phyloP scores from a whole-genome alignment of 2,329 filamentous ascomycete species.

The Fusarium secorum region DNA sequence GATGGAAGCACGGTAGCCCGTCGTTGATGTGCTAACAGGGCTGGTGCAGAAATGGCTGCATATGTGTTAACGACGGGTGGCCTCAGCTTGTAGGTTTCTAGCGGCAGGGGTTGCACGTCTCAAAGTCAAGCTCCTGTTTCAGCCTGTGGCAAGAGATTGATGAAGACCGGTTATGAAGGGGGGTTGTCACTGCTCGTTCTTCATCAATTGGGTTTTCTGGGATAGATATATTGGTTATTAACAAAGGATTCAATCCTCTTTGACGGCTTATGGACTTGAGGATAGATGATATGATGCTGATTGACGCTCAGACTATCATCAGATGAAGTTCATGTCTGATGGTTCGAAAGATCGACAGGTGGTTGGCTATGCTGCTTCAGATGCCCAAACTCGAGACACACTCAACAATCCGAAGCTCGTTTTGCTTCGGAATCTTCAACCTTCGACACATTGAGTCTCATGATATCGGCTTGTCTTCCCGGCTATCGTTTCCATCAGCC shows the following conservation, averaged over 20 bases:
- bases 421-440: conserved; percentile 4
- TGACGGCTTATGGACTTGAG: conserved; percentile 10
- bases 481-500: neutral
- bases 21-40: conserved; percentile 21
- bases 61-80: conserved; percentile 16
- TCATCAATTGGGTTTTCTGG: conserved; percentile 2
- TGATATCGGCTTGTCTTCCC: neutral
- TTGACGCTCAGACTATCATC: neutral
- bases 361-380: conserved; percentile 9
- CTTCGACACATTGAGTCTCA: neutral
- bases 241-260: conserved; percentile 4
- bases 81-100: neutral
- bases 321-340: neutral
- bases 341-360: conserved; percentile 11
- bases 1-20: neutral
- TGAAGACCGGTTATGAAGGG: conserved; percentile 30
- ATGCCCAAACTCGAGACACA: neutral
- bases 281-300: neutral
- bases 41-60: conserved; percentile 9
- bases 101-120: conserved; percentile 24
- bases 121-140: conserved; percentile 29
- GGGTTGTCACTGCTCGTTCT: neutral
- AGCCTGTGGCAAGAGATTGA: conserved; percentile 29
- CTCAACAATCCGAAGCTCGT: conserved; percentile 14
- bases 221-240: conserved; percentile 26